Base-by-base conservation (phyloP, 352 stramenopile species). In the Phytophthora pinifolia region DNA sequence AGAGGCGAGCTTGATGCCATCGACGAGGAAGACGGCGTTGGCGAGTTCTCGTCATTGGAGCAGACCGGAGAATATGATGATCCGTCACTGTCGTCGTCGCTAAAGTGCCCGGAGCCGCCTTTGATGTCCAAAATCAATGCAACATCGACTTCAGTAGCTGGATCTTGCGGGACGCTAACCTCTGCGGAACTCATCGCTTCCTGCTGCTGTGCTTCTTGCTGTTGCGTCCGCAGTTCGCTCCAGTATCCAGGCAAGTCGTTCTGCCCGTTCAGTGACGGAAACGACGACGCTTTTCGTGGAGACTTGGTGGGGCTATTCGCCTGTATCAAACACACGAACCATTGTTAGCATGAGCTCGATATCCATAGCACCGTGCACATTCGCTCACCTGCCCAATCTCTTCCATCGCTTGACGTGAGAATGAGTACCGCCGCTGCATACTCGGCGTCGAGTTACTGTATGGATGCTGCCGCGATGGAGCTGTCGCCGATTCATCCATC, bases 361-460 rank as follows among this genome's bases (percentile, higher is more conserved):
- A 56, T 27, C 25, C 46, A 54, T 35, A 13, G 27, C 37, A 34
- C 25, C 6, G 45, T 17, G n/a, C 14, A 15, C 30, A 48, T 4
- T 15, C 10, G 9, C 46, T 30, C 30, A 72, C 66, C 58, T 57
- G 54, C 43, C 45, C 66, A 54, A 74, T 74, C n/a, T 35, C 48
- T 12, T 66, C 53, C 6, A 41, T 43, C 3, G 57, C 38, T 37
- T 68, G 20, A 20, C 22, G 38, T 6, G 66, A 69, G 37, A 74
- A 74, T 4, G 62, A 74, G 36, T 63, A 64, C 5, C 66, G 66
- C 8, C 66, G 66, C 34, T 62, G 48, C 35, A 74, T 63, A 31
- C 10, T 49, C n/a, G 53, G 35, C 20, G 44, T 47, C 13, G 47
- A 36, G 10, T 59, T 62, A 10, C 14, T 35, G 17, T 71, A 60